Percentiles rank a stretch among this genome's conserved stretches.
Evolutionary conservation across 345 rosid species (phyloP).

Genomic region (Cardamine resedifolia): DNA sequence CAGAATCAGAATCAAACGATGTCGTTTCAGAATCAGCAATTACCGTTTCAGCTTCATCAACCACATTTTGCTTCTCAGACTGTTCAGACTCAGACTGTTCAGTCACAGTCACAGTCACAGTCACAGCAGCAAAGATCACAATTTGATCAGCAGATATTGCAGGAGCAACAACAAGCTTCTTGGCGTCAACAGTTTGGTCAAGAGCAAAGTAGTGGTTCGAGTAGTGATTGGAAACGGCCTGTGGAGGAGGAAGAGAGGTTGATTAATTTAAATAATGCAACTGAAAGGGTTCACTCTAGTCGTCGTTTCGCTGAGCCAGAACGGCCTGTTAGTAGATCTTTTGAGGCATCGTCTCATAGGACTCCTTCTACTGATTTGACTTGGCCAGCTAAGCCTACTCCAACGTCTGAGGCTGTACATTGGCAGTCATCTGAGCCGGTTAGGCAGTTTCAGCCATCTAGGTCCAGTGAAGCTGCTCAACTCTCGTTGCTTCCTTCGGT

Average conservation of each 20-base stretch:
- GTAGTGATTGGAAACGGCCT: conserved; percentile 29
- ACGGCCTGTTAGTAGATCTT: background rate
- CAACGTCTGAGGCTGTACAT: conserved; percentile 2
- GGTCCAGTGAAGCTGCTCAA: conserved; percentile 30
- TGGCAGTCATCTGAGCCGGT: conserved; percentile 23
- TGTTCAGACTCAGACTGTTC: conserved; percentile 5
- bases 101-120: background rate
- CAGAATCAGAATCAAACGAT: background rate
- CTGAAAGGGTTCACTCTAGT: conserved; percentile 35
- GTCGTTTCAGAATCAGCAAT: conserved; percentile 31
- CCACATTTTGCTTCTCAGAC: conserved; percentile 10
- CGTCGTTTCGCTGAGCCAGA: conserved; percentile 33
- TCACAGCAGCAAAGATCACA: background rate
- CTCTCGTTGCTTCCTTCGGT: conserved; percentile 28
- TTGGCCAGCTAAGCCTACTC: conserved; percentile 25
- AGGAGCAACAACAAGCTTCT: conserved; percentile 26
- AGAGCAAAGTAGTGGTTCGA: conserved; percentile 37
- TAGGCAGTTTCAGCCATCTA: conserved; percentile 24
- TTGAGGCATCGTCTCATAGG: conserved; percentile 28
- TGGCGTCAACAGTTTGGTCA: conserved; percentile 38
- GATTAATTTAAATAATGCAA: conserved; percentile 34
- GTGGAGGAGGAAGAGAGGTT: conserved; percentile 31
- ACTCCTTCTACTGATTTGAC: conserved; percentile 26
- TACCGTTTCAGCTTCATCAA: conserved; percentile 37
- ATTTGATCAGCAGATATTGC: conserved; percentile 25